Evolutionary conservation across 2,329 filamentous ascomycete species (phyloP).

Genomic region (Grosmannia penicillata): DNA sequence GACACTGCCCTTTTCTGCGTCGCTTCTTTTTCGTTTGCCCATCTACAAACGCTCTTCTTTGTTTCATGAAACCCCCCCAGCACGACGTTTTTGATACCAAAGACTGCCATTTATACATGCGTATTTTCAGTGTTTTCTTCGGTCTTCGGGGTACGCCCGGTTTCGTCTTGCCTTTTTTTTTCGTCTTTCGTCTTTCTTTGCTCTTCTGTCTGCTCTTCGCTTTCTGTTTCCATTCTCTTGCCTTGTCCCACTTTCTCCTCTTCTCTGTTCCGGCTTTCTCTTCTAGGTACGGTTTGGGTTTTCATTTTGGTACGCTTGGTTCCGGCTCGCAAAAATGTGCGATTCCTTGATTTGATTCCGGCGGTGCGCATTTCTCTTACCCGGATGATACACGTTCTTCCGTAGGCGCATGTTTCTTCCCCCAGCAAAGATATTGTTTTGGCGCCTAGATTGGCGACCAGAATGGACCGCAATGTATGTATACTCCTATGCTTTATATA

Average conservation of each 20-base stretch:
- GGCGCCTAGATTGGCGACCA: constrained; percentile 7
- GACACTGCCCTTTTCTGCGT: not conserved
- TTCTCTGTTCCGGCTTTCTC: constrained; percentile 8
- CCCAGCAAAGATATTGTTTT: constrained; percentile 6
- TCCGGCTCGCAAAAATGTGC: not conserved
- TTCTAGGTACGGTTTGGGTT: not conserved
- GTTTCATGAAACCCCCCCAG: not conserved
- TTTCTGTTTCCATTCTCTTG: constrained; percentile 12
- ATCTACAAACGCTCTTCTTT: not conserved
- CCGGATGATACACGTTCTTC: constrained; percentile 11
- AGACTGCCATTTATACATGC: constrained; percentile 8
- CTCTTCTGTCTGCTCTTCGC: constrained; percentile 11
- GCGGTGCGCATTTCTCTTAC: not conserved
- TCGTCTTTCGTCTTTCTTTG: constrained; percentile 11
- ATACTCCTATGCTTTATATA: constrained; percentile 7
- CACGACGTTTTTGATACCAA: constrained; percentile 15
- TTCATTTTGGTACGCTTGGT: not conserved
- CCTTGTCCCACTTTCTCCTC: constrained; percentile 9
- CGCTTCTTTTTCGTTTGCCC: not conserved
- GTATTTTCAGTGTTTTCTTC: constrained; percentile 3
- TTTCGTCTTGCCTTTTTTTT: constrained; percentile 12
- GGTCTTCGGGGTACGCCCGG: constrained; percentile 15
- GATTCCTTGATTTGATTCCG: not conserved
- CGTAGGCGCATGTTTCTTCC: constrained; percentile 10
- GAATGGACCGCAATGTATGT: constrained; percentile 9